These are phyloP conservation scores for Phalaenopsis hybrid DNA, from an alignment of 116 monocot species.

Conservation along the genomic window DNA sequence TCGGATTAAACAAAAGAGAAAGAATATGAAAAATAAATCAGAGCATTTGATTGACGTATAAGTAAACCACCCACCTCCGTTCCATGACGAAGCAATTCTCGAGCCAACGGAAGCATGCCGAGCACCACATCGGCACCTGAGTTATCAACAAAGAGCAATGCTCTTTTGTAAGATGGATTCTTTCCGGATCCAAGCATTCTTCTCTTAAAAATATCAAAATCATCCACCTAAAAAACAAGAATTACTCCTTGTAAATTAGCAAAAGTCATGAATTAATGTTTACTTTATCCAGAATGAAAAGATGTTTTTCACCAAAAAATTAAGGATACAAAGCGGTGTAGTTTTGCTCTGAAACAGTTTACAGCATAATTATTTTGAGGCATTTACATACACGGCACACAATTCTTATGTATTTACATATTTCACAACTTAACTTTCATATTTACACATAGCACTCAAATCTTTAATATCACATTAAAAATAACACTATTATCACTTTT, in stretches of 20 bases:
- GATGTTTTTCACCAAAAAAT: neutral
- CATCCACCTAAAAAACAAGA: slow-evolving; percentile 64
- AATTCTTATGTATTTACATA: too few species aligned
- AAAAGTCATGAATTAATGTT: neutral
- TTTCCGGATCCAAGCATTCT: slow-evolving; percentile 53
- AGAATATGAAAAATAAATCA: neutral
- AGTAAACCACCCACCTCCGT: slow-evolving; percentile 59
- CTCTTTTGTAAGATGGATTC: slow-evolving; percentile 61
- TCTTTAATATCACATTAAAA: too few species aligned
- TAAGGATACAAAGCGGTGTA: neutral
- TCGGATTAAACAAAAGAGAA: neutral
- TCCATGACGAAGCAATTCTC: slow-evolving; percentile 74
- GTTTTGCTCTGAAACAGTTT: neutral
- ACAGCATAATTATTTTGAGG: neutral
- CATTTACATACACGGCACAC: too few species aligned
- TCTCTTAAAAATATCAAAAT: slow-evolving; percentile 85
- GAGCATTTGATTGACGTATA: neutral
- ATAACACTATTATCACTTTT: too few species aligned
- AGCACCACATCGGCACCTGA: slow-evolving; percentile 97
- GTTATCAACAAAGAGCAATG: slow-evolving; percentile 95
- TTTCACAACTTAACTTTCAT: too few species aligned
- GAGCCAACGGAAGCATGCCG: slow-evolving; percentile 96
- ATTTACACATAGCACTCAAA: too few species aligned
- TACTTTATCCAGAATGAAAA: neutral
- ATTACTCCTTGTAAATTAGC: neutral